These are phyloP conservation scores for Brassica incana DNA, from an alignment of 345 rosid genomes.

Conservation along the genomic window DNA sequence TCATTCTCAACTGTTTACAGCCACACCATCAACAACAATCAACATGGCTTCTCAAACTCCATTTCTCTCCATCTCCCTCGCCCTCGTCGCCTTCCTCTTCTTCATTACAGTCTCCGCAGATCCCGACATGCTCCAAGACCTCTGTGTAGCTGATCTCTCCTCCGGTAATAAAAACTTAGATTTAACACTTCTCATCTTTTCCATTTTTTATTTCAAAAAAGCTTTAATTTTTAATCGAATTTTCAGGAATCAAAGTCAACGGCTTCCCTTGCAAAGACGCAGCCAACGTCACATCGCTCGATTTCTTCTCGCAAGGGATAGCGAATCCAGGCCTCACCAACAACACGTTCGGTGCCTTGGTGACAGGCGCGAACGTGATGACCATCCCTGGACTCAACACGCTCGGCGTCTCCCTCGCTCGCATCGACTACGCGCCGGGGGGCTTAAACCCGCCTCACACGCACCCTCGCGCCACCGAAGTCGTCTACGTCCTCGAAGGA, in stretches of 20 bases:
- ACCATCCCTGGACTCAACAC: constrained; percentile 70
- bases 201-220: not conserved
- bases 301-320: constrained; percentile 54
- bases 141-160: constrained; percentile 76
- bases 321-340: constrained; percentile 55
- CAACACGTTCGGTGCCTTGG: constrained; percentile 48
- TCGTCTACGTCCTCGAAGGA: constrained; percentile 59
- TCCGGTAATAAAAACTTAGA: constrained; percentile 39
- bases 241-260: constrained; percentile 52
- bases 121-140: constrained; percentile 79
- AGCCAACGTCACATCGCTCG: constrained; percentile 32
- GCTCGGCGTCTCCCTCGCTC: constrained; percentile 59
- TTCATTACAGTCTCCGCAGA: constrained; percentile 46
- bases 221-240: not conserved
- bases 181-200: not conserved
- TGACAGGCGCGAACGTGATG: constrained; percentile 50
- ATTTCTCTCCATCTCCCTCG: constrained; percentile 17
- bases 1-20: constrained; percentile 21
- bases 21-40: not conserved
- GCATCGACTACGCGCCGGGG: constrained; percentile 61
- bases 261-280: constrained; percentile 58
- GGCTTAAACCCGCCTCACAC: constrained; percentile 79
- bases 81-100: constrained; percentile 27
- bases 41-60: constrained; percentile 30
- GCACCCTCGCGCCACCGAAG: constrained; percentile 67